phyloP scores from a whole-genome alignment of 2,329 filamentous ascomycete genomes.

The Fusarium buharicum region DNA sequence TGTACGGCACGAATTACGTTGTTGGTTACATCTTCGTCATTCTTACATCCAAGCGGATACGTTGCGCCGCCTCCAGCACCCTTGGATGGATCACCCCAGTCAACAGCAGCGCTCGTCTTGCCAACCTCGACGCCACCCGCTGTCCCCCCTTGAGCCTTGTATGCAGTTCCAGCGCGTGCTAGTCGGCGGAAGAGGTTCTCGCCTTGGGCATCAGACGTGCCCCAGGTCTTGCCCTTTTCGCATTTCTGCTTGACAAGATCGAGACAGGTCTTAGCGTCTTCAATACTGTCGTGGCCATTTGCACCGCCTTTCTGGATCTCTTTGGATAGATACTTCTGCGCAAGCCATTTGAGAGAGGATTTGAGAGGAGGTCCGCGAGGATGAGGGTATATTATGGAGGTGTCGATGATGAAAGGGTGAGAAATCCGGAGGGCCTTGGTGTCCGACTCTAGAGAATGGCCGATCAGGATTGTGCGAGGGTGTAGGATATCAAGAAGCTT shows the following conservation, averaged over 20 bases:
- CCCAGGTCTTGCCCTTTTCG: conserved; percentile 90
- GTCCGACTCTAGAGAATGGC: conserved; percentile 85
- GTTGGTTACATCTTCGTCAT: conserved; percentile 67
- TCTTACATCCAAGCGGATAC: conserved; percentile 65
- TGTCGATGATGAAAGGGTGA: conserved; percentile 95
- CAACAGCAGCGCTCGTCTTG: conserved; percentile 79
- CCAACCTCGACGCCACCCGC: conserved; percentile 64
- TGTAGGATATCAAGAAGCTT: conserved; percentile 78
- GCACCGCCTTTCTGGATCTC: conserved; percentile 87
- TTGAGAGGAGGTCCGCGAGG: conserved; percentile 89
- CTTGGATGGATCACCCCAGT: conserved; percentile 84
- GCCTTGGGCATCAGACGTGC: conserved; percentile 77
- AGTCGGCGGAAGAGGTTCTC: conserved; percentile 93
- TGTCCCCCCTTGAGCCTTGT: conserved; percentile 69
- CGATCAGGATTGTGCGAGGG: conserved; percentile 77
- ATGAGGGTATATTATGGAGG: conserved; percentile 88
- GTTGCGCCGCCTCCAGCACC: conserved; percentile 67
- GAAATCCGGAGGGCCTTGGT: conserved; percentile 85
- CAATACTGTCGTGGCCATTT: conserved; percentile 86
- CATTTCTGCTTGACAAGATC: conserved; percentile 96
- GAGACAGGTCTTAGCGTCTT: conserved; percentile 90
- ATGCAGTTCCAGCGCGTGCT: conserved; percentile 68
- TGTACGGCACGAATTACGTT: conserved; percentile 67
- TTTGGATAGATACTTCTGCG: conserved; percentile 83
- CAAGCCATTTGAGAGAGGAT: conserved; percentile 88